Percentiles rank a stretch among this genome's conserved stretches.
Conservation (phyloP, 2,329 filamentous ascomycete species). For the Cladosporium sp. region DNA sequence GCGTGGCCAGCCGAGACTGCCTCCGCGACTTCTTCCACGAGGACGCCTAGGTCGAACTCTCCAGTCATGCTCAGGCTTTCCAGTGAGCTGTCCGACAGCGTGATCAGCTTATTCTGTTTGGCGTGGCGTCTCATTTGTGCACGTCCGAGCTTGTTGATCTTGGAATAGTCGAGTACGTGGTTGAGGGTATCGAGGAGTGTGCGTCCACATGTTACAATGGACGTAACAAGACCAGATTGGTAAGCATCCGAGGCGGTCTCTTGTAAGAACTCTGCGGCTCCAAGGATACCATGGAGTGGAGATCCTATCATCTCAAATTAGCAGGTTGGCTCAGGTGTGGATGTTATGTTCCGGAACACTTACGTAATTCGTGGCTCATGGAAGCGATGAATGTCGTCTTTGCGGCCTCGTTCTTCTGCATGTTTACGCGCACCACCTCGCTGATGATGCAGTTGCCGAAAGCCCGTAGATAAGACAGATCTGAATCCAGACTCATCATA, state of each 20-base stretch:
- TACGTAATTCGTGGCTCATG: conserved; percentile 54
- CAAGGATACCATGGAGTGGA: conserved; percentile 50
- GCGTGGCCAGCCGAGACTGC: conserved; percentile 56
- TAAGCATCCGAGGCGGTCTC: conserved; percentile 46
- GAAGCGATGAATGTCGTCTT: conserved; percentile 55
- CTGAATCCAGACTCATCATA: conserved; percentile 42
- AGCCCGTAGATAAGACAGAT: conserved; percentile 46
- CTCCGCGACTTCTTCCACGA: conserved; percentile 58
- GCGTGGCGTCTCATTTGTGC: conserved; percentile 31
- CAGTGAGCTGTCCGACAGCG: conserved; percentile 33
- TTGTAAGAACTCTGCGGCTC: conserved; percentile 50
- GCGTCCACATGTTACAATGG: conserved; percentile 51
- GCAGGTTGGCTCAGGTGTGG: background rate
- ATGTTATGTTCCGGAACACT: background rate
- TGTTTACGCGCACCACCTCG: conserved; percentile 43
- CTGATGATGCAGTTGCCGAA: conserved; percentile 46
- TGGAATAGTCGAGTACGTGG: conserved; percentile 46
- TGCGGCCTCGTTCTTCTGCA: conserved; percentile 46
- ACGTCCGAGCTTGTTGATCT: conserved; percentile 44
- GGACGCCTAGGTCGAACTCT: conserved; percentile 46
- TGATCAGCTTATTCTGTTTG: conserved; percentile 31
- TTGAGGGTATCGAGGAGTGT: conserved; percentile 52
- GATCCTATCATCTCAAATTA: conserved; percentile 26
- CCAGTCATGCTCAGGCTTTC: conserved; percentile 39
- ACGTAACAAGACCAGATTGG: conserved; percentile 49